These are phyloP conservation scores for Mycena sanguinolenta DNA, from an alignment of 768 basidiomycete genomes.

Conservation along the genomic window DNA sequence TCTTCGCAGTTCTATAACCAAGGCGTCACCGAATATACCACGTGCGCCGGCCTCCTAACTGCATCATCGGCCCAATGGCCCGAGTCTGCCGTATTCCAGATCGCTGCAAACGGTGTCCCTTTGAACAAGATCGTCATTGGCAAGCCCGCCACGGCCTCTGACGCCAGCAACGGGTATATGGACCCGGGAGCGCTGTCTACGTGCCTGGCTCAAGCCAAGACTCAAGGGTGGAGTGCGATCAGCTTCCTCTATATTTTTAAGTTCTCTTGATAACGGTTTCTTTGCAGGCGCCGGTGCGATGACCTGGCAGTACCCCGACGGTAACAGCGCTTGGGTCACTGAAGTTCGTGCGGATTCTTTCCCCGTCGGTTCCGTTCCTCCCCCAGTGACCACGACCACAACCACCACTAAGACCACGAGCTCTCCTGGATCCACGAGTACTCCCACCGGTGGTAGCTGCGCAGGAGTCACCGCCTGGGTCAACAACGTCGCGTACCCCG, in stretches of 20 bases:
- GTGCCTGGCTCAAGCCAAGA: slow-evolving; percentile 69
- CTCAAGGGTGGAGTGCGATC: slow-evolving; percentile 75
- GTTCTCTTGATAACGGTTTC: slow-evolving; percentile 9
- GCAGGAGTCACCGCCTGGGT: slow-evolving; percentile 30
- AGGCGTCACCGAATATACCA: slow-evolving; percentile 73
- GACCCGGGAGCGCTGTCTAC: slow-evolving; percentile 65
- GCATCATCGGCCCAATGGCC: slow-evolving; percentile 74
- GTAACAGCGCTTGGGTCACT: slow-evolving; percentile 56
- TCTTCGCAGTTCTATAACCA: slow-evolving; percentile 61
- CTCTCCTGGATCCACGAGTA: neutral
- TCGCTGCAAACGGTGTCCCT: too few relatives aligned
- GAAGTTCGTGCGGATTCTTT: slow-evolving; percentile 45
- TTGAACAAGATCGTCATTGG: slow-evolving; percentile 81
- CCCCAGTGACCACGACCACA: neutral
- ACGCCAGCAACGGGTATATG: slow-evolving; percentile 76
- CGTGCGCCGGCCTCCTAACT: slow-evolving; percentile 70
- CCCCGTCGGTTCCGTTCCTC: slow-evolving; percentile 15
- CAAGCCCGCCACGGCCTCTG: slow-evolving; percentile 69
- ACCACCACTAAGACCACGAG: slow-evolving; percentile 1
- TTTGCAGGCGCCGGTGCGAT: slow-evolving; percentile 46
- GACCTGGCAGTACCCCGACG: too few relatives aligned
- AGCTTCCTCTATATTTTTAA: slow-evolving; percentile 2
- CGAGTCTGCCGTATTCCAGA: slow-evolving; percentile 69
- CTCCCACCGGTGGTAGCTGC: slow-evolving; percentile 28
- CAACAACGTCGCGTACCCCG: slow-evolving; percentile 20